Evolutionary conservation across 2,329 filamentous ascomycete genomes (phyloP), one percentile per base, ranked within the genome.

Genomic region (Beauveria sp.): DNA sequence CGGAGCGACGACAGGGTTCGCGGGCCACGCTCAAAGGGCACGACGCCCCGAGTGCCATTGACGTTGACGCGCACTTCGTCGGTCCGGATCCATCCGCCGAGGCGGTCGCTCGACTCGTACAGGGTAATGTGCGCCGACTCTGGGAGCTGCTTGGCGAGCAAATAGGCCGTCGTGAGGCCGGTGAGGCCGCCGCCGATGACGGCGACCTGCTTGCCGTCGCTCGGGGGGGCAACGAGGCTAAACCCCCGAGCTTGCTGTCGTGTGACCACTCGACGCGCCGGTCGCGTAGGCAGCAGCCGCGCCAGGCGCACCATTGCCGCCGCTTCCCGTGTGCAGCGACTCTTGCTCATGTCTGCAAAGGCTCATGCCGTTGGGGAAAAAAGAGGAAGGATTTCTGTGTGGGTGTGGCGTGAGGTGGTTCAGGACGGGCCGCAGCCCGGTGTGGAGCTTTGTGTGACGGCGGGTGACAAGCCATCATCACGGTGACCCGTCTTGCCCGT

Each of bases 21-120:
- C 24, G 94, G 90, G 0, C 93, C 94, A 66, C 85, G 83, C 76
- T 99, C 93, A 68, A 97, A 91, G 30, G 90, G 74, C 40, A 96
- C 82, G 3, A 69, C 72, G 16, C 73, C 76, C 54, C 80, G 74
- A 24, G 80, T 79, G 18, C 84, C 89, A 43, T 81, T 79, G 5
- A 80, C 75, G 10, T 75, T 71, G 16, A 89, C 82, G 1, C 83
- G 72, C 14, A 89, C 79, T 55, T 76, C 76, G 65, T 87, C 81
- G 2, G 89, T 91, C 64, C 85, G 77, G 46, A 97, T 79, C 92
- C 92, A 97, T 51, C 94, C 94, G 48, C 94, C 94, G 1, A 93
- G 72, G 22, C 85, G 80, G 24, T 82, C 71, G 30, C 79, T 82
- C 22, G 82, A 82, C 72, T 99, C 94, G 73, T 91, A 96, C 10